Evolutionary conservation across 163 green algal species (phyloP).

Genomic region (Volvox carteri): DNA sequence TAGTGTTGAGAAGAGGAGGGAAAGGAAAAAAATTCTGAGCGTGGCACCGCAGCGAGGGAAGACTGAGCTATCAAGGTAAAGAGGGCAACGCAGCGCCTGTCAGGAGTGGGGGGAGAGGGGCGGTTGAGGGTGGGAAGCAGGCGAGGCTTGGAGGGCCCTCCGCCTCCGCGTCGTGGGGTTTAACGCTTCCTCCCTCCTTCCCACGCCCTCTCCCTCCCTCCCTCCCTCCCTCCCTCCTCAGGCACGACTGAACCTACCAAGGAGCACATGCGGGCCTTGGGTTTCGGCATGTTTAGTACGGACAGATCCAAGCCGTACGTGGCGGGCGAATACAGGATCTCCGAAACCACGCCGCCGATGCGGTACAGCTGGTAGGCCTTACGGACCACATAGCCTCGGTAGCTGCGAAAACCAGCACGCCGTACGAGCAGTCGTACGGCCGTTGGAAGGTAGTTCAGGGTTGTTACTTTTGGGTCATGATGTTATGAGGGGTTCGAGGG

Average conservation of each 20-base stretch:
- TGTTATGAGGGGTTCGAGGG: too few relatives aligned
- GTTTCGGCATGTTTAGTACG: constrained; percentile 82
- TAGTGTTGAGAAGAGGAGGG: not conserved
- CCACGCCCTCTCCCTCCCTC: too few relatives aligned
- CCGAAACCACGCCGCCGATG: constrained; percentile 87
- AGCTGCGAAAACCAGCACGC: constrained; percentile 14
- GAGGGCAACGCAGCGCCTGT: too few relatives aligned
- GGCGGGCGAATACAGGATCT: constrained; percentile 95
- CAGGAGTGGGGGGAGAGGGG: not conserved
- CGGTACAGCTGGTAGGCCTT: constrained; percentile 92
- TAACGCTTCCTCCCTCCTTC: too few relatives aligned
- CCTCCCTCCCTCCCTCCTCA: too few relatives aligned
- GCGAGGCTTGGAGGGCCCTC: not conserved
- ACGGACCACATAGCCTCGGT: constrained; percentile 79
- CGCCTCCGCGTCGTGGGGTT: too few relatives aligned
- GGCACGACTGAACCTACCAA: too few relatives aligned
- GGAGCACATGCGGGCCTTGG: constrained; percentile 88
- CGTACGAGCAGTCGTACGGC: too few relatives aligned
- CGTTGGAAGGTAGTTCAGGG: too few relatives aligned
- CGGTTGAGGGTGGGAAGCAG: not conserved
- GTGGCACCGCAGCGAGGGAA: not conserved
- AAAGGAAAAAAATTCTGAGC: not conserved
- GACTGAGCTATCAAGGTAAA: not conserved
- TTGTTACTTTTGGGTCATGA: too few relatives aligned
- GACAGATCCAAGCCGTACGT: constrained; percentile 88